Evolutionary conservation across 106 monocot genomes (phyloP).

Genomic region (Acorus gramineus): DNA sequence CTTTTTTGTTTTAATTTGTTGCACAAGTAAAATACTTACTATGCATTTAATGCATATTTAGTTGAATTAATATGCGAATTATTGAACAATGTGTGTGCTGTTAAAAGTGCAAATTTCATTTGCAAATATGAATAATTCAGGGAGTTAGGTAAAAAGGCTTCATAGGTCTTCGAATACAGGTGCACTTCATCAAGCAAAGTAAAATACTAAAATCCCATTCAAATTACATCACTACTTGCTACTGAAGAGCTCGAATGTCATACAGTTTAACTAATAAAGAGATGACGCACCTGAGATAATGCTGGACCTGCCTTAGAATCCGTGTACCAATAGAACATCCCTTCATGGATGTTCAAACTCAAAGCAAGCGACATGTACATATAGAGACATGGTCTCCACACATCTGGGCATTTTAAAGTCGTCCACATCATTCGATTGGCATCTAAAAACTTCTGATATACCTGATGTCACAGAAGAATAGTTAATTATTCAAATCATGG

Average conservation of each 20-base stretch:
- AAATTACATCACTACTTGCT: too few species aligned
- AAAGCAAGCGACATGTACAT: conserved; percentile 69
- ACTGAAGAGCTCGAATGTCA: neutral
- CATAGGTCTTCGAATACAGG: too few species aligned
- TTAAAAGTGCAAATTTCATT: too few species aligned
- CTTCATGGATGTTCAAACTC: conserved; percentile 63
- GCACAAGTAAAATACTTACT: too few species aligned
- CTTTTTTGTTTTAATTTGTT: too few species aligned
- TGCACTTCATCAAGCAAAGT: too few species aligned
- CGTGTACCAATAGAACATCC: conserved; percentile 81
- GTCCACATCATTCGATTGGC: conserved; percentile 44
- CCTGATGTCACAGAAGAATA: conserved; percentile 8
- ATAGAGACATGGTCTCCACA: conserved; percentile 69
- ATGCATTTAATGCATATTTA: too few species aligned
- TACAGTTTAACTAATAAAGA: neutral
- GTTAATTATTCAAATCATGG: neutral
- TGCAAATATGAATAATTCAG: too few species aligned
- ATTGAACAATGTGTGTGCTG: too few species aligned
- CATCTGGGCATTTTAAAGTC: conserved; percentile 39
- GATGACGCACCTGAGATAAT: conserved; percentile 59
- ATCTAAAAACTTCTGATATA: conserved; percentile 22
- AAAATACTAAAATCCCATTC: too few species aligned
- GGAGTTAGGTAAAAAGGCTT: too few species aligned
- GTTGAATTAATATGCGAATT: too few species aligned
- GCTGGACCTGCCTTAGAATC: conserved; percentile 52